These are phyloP conservation scores for Didymella segeticola DNA, from an alignment of 2,329 filamentous ascomycete genomes.

Conservation along the genomic window DNA sequence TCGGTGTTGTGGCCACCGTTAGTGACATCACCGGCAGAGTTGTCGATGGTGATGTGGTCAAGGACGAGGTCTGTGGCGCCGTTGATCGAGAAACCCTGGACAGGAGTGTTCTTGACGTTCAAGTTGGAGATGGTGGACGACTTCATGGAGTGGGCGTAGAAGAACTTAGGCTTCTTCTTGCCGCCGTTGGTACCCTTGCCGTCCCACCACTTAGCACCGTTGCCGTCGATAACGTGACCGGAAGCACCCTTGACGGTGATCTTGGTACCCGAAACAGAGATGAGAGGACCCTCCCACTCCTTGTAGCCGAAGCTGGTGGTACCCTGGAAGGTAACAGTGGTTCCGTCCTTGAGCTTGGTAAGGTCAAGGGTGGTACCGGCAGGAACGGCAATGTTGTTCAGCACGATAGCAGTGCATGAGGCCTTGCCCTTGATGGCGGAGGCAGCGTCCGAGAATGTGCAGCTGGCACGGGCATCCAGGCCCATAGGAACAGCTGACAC, in stretches of 20 bases:
- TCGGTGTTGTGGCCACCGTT: slow-evolving; percentile 60
- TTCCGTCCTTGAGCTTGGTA: slow-evolving; percentile 59
- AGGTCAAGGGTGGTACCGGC: slow-evolving; percentile 66
- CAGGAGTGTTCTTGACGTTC: slow-evolving; percentile 62
- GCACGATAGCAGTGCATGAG: slow-evolving; percentile 61
- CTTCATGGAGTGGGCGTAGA: slow-evolving; percentile 61
- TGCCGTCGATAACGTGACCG: slow-evolving; percentile 64
- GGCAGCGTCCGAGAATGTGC: slow-evolving; percentile 63
- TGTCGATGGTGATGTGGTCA: slow-evolving; percentile 62
- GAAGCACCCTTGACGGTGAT: slow-evolving; percentile 66
- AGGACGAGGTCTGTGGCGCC: slow-evolving; percentile 54
- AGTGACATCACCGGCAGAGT: slow-evolving; percentile 59
- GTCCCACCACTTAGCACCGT: slow-evolving; percentile 61
- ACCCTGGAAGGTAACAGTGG: slow-evolving; percentile 67
- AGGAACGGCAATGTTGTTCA: slow-evolving; percentile 63
- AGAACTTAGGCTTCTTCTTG: slow-evolving; percentile 59
- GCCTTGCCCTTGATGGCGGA: slow-evolving; percentile 57
- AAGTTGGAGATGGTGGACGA: slow-evolving; percentile 58
- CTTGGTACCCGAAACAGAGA: slow-evolving; percentile 64
- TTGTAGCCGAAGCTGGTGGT: slow-evolving; percentile 72
- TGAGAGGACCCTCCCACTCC: slow-evolving; percentile 69
- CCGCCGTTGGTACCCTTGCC: slow-evolving; percentile 57
- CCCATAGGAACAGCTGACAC: slow-evolving; percentile 41
- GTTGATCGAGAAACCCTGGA: slow-evolving; percentile 60
- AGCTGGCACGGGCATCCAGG: slow-evolving; percentile 48